Evolutionary conservation across 2,329 filamentous ascomycete genomes (phyloP).

Genomic region (Fonsecaea nubica): DNA sequence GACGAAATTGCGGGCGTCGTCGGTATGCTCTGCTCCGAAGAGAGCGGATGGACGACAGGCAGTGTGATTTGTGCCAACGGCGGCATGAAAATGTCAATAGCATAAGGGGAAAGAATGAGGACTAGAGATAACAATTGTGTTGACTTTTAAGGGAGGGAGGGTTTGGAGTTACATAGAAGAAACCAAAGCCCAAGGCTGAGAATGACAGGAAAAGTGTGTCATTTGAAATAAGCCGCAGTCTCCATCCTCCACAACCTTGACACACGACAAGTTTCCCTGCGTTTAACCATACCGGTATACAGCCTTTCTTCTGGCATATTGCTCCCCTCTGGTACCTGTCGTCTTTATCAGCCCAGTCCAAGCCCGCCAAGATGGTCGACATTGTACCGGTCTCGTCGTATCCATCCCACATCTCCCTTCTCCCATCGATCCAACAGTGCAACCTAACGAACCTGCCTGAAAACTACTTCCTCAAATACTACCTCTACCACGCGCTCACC

Average conservation of each 20-base stretch:
- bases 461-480: conserved; percentile 99
- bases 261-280: neutral
- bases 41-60: conserved; percentile 79
- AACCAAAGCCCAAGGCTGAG: conserved; percentile 4
- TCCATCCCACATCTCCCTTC: conserved; percentile 76
- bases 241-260: neutral
- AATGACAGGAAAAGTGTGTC: conserved; percentile 6
- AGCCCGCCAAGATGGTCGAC: conserved; percentile 51
- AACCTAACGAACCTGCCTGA: conserved; percentile 99
- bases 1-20: conserved; percentile 77
- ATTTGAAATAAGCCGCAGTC: conserved; percentile 15
- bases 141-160: too few species aligned
- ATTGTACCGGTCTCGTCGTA: conserved; percentile 56
- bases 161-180: neutral
- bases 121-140: neutral
- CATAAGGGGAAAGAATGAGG: conserved; percentile 18
- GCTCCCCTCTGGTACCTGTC: neutral
- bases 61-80: conserved; percentile 82
- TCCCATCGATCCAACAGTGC: conserved; percentile 89
- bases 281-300: neutral
- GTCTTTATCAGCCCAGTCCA: neutral
- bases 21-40: conserved; percentile 74
- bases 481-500: conserved; percentile 96
- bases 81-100: conserved; percentile 66
- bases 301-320: conserved; percentile 11